Conservation (phyloP, 306 rosid species). For the Luffa aegyptiaca region DNA sequence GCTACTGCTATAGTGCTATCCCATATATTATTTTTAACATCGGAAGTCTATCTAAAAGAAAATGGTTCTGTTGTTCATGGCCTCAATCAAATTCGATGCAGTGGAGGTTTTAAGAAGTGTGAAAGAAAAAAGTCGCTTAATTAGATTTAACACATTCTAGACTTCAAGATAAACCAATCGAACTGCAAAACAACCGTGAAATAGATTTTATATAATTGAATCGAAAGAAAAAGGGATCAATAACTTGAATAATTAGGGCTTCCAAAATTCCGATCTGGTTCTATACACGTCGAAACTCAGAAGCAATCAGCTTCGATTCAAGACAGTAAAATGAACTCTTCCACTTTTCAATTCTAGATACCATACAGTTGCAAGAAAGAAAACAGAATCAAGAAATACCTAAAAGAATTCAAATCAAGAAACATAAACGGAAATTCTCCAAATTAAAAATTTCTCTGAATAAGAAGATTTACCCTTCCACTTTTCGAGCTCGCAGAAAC, state of each 20-base stretch:
- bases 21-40: too few species aligned
- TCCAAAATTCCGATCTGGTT: not conserved
- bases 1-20: too few species aligned
- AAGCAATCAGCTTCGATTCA: not conserved
- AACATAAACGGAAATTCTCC: not conserved
- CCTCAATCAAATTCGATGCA: not conserved
- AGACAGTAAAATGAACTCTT: not conserved
- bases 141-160: not conserved
- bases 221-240: not conserved
- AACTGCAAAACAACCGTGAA: not conserved
- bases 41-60: too few species aligned
- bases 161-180: not conserved
- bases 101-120: not conserved
- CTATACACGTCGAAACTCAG: not conserved
- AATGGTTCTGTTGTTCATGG: not conserved
- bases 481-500: slow-evolving; percentile 42
- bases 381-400: not conserved
- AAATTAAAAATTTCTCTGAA: not conserved
- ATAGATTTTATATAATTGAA: not conserved
- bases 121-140: not conserved
- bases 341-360: not conserved
- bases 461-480: slow-evolving; percentile 31
- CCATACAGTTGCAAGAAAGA: not conserved
- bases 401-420: not conserved
- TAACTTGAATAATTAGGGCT: not conserved